phyloP scores from a whole-genome alignment of 2,329 filamentous ascomycete species.

The Thelonectria discophora region DNA sequence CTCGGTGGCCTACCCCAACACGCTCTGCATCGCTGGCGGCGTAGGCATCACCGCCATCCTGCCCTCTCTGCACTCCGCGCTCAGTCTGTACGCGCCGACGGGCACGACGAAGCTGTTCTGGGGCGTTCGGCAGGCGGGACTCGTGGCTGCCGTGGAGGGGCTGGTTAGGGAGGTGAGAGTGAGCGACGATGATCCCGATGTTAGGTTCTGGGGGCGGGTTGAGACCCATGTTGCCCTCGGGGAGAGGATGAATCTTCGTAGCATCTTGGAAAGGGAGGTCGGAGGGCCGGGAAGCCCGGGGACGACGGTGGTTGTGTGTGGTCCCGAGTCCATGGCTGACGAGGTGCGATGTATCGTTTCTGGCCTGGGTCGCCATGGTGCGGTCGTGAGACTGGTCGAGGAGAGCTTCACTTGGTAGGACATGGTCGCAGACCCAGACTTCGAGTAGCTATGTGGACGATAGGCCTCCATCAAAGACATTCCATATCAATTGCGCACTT shows the following conservation, averaged over 20 bases:
- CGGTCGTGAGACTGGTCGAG: conserved; percentile 4
- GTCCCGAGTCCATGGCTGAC: conserved; percentile 1
- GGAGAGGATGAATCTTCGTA: conserved; percentile 1
- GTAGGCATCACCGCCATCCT: conserved; percentile 15
- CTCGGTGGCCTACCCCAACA: conserved; percentile 5
- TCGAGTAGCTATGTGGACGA: neutral
- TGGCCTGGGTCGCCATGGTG: conserved; percentile 4
- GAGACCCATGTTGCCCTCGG: conserved; percentile 5
- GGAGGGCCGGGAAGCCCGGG: neutral
- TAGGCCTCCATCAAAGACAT: neutral
- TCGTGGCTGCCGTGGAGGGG: conserved; percentile 7
- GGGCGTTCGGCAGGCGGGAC: neutral
- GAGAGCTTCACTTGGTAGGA: conserved; percentile 4
- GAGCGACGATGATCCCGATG: neutral
- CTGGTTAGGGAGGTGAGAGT: neutral
- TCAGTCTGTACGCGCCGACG: conserved; percentile 1
- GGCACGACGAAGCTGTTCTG: conserved; percentile 12
- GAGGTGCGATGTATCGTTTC: conserved; percentile 6
- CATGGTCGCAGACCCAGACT: neutral
- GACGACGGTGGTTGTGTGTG: conserved; percentile 2
- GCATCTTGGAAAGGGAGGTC: conserved; percentile 1
- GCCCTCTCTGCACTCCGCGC: neutral
- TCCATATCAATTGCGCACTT: neutral
- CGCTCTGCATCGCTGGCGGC: conserved; percentile 16
- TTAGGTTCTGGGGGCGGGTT: conserved; percentile 2